Base-by-base conservation (phyloP, 176 grass and related monocot genomes). In the Oryza glumipatula region DNA sequence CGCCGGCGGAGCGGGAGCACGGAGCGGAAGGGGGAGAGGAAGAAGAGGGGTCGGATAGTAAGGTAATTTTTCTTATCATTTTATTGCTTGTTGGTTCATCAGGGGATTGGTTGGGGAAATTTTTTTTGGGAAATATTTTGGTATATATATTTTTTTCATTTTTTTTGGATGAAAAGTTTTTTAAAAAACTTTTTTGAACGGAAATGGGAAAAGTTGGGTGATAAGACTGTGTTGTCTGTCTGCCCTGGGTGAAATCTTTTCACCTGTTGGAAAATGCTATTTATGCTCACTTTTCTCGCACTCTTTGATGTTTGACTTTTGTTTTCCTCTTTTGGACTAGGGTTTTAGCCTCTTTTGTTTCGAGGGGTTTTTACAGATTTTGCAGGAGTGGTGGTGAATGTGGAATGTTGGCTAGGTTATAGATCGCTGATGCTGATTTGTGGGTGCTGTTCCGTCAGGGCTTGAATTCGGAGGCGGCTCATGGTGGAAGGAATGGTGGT, bases 11-110 rank as follows among this genome's bases (percentile, higher is more conserved):
- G 83, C 81, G 89, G 94, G 82, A 91, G 26, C 26, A 4, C 68
- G 72, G 91, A 91, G 78, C 91, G 89, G 69, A 87, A 91, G 28
- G 89, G 63, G 45, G 94, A 76, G 77, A 97, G 84, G 90, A 54
- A 17, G 17, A 38, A 11, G 67, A n/a, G 43, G 43, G 43, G 43
- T 44, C 43, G 43, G 43, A 14, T n/a, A 1, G 36, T 23, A 17
- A 58, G 64, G 88, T 89, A 64, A 54, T 35, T 78, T 78, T 68
- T 51, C 13, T 2, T 21, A 3, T 9, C 6, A 26, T 70, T 74
- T 46, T 49, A 4, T 61, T 67, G 73, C 67, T 41, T 3, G n/a
- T 32, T 16, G 44, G 39, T 32, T 61, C 9, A 19, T 45, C 5
- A 1, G 52, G 16, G 28, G 64, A 32, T 6, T 21, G 7, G 24